phyloP scores from a whole-genome alignment of 177 flowering plant genomes.

The Telopea speciosissima region DNA sequence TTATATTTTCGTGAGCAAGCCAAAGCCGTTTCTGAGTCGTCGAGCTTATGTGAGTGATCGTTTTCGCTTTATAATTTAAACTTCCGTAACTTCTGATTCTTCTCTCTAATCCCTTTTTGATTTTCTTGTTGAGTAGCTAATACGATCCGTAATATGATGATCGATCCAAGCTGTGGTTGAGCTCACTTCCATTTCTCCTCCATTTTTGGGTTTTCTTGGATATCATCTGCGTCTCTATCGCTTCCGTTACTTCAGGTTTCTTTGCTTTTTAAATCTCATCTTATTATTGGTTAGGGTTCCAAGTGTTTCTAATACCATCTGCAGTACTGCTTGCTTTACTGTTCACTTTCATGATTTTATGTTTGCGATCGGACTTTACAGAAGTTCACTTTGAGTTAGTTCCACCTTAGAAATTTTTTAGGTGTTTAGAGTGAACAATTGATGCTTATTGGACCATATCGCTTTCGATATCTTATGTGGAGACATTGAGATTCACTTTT shows the following conservation, averaged over 20 bases:
- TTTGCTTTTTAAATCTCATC: no score
- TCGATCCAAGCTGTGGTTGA: constrained; percentile 5
- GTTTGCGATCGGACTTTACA: constrained; percentile 1
- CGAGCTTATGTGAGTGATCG: constrained; percentile 6
- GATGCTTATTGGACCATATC: no score
- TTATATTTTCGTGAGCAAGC: constrained; percentile 1
- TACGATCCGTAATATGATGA: constrained; percentile 4
- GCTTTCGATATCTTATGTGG: no score
- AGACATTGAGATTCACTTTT: no score
- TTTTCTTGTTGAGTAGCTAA: not conserved
- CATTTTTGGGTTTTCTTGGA: not conserved
- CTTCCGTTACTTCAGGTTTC: no score
- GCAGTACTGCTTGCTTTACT: not conserved
- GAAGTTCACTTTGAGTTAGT: constrained; percentile 6
- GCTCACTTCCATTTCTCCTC: constrained; percentile 10
- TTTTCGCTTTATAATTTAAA: constrained; percentile 7
- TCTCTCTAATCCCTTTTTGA: not conserved
- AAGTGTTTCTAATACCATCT: no score
- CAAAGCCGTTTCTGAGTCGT: constrained; percentile 16
- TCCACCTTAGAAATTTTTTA: not conserved
- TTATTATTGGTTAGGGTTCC: no score
- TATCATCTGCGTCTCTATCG: not conserved
- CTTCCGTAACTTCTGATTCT: constrained; percentile 7
- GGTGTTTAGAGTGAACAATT: no score
- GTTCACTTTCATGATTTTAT: constrained; percentile 10